phyloP scores from a whole-genome alignment of 345 rosid species.

The Geranium brycei region DNA sequence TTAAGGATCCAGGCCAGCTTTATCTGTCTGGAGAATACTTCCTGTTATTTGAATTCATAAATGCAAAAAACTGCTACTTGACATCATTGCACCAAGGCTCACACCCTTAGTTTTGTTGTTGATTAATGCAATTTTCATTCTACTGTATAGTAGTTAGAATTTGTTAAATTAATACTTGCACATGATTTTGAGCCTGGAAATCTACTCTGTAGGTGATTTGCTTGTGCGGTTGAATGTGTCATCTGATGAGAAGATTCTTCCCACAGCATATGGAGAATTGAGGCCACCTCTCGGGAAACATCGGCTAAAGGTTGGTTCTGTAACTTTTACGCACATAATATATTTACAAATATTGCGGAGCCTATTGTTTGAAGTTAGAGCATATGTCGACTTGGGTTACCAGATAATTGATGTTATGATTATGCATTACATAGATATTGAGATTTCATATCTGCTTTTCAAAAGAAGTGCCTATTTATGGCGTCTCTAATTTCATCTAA shows the following conservation, averaged over 20 bases:
- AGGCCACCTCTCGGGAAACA: slow-evolving; percentile 98
- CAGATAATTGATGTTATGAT: too few species aligned
- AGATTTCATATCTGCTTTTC: not conserved
- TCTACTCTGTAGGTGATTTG: slow-evolving; percentile 49
- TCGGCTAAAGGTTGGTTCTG: slow-evolving; percentile 67
- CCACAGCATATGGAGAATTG: slow-evolving; percentile 88
- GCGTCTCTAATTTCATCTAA: not conserved
- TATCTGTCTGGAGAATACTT: not conserved
- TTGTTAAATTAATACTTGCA: slow-evolving; percentile 1
- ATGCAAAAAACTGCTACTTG: not conserved
- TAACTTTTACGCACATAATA: not conserved
- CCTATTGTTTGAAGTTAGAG: not conserved
- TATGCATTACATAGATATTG: too few species aligned
- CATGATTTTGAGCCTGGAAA: slow-evolving; percentile 8
- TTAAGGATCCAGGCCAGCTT: not conserved
- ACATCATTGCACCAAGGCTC: too few species aligned
- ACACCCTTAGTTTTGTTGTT: not conserved
- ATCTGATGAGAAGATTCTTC: slow-evolving; percentile 70
- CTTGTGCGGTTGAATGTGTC: slow-evolving; percentile 56
- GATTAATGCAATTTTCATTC: not conserved
- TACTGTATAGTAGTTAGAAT: not conserved
- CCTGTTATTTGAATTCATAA: not conserved
- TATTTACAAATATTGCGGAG: not conserved
- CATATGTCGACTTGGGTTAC: too few species aligned
- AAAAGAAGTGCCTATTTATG: not conserved